phyloP scores from a whole-genome alignment of 2,329 filamentous ascomycete genomes.

The Grosmannia clavigera region DNA sequence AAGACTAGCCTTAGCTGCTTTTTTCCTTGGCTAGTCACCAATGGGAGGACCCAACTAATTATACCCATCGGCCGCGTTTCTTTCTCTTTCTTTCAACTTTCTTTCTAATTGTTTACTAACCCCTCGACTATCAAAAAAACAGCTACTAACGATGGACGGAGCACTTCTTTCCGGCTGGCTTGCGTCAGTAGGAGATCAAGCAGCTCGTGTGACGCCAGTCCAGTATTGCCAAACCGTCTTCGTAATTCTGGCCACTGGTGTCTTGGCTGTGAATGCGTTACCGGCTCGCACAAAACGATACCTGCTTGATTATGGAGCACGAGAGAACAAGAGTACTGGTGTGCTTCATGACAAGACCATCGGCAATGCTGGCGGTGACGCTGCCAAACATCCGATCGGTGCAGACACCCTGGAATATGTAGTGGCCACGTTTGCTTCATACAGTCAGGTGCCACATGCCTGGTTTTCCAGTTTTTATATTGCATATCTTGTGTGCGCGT shows the following conservation, averaged over 20 bases:
- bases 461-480: constrained; percentile 89
- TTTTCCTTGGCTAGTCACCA: too few species aligned
- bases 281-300: constrained; percentile 31
- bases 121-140: neutral
- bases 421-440: constrained; percentile 1
- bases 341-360: neutral
- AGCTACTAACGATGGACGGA: neutral
- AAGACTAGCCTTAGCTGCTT: too few species aligned
- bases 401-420: constrained; percentile 2
- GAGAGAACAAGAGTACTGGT: constrained; percentile 17
- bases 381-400: neutral
- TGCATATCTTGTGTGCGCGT: constrained; percentile 53
- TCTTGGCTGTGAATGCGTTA: constrained; percentile 30
- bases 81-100: neutral
- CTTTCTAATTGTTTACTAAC: neutral
- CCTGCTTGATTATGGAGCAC: constrained; percentile 39
- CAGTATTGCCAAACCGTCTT: constrained; percentile 21
- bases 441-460: constrained; percentile 47
- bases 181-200: neutral
- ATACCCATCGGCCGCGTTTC: neutral
- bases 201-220: constrained; percentile 13
- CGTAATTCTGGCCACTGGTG: constrained; percentile 25
- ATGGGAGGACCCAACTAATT: neutral
- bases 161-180: neutral
- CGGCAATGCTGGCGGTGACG: constrained; percentile 1